phyloP scores from a whole-genome alignment of 345 rosid species.

The Lepidium didymum region DNA sequence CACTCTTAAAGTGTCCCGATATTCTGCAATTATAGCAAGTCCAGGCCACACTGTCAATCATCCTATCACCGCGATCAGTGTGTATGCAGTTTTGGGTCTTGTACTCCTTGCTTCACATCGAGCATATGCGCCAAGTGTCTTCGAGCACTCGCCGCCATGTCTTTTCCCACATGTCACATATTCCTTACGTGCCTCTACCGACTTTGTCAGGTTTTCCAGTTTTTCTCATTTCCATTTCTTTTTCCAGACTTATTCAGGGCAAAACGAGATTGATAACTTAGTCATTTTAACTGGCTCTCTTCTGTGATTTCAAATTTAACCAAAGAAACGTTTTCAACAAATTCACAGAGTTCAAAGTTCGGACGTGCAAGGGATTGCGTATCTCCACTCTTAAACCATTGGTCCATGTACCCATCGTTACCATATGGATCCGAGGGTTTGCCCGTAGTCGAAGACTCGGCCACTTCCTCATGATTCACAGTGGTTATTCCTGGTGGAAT shows the following conservation, averaged over 20 bases:
- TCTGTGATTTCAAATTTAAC: neutral
- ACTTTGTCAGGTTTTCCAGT: neutral
- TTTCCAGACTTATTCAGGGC: fast-evolving
- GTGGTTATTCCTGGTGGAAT: too few species aligned
- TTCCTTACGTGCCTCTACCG: neutral
- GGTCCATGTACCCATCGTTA: too few species aligned
- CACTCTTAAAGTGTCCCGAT: neutral
- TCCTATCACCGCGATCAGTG: neutral
- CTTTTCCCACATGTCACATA: neutral
- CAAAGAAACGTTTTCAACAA: neutral
- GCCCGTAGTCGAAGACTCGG: too few species aligned
- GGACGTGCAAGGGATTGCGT: neutral
- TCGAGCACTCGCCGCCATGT: neutral
- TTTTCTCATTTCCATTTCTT: neutral
- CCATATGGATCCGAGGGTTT: too few species aligned
- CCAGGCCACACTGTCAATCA: too few species aligned
- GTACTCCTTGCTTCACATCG: neutral
- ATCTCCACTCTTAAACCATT: neutral
- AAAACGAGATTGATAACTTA: fast-evolving
- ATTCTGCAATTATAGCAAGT: neutral
- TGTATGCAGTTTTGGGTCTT: neutral
- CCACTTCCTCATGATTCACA: too few species aligned
- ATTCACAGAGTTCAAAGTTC: neutral
- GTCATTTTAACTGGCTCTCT: neutral
- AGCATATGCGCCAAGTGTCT: neutral